Base-by-base conservation (phyloP, 768 basidiomycete species). In the Epithele typhae region DNA sequence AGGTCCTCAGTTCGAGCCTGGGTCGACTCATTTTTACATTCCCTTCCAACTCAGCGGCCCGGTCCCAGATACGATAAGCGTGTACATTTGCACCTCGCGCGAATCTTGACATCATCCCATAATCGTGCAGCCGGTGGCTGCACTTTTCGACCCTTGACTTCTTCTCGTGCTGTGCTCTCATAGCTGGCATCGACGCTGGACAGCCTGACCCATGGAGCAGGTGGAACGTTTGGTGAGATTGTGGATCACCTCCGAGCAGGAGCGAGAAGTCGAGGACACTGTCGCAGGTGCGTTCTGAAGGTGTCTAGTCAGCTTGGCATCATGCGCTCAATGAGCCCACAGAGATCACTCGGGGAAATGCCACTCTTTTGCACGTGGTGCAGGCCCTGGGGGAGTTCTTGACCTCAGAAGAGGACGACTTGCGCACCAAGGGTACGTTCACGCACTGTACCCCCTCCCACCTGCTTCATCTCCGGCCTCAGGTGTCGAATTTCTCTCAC, bases 401-500 rank as follows among this genome's bases (percentile, higher is more conserved):
- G 12, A 94, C 90, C 0, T 82, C 90, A 2, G 89, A 93, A 47
- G 87, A 95, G 45, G 88, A 85, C 56, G 70, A 73, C 4, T 64
- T 86, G 10, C 76, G 95, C 23, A 77, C 79, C 8, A 91, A 91
- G 73, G 95, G 95, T 91, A 49, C 30, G 30, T 12, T 6, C 21
- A 11, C 19, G 22, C 3, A 2, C 21, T 35, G 95, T 91, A 49
- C 30, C 33, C 9, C 5, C 21, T 6, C 19, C 25, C 3, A 2
- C 21, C 32, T 30, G 27, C 17, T 32, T 40, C n/a, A n/a, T 19
- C 30, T 34, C 9, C 18, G 25, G 5, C 17, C n/a, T 1, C 54
- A 99, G 96, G 94, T 25, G 82, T 98, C 17, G 84, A 83, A 37
- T 74, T 98, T 47, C 74, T 99, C 23, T 83, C 92, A 0, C 68